Percentiles rank a stretch among this genome's conserved stretches.
phyloP scores from a whole-genome alignment of 371 early-diverging fungal species.

The Umbelopsis sp. region DNA sequence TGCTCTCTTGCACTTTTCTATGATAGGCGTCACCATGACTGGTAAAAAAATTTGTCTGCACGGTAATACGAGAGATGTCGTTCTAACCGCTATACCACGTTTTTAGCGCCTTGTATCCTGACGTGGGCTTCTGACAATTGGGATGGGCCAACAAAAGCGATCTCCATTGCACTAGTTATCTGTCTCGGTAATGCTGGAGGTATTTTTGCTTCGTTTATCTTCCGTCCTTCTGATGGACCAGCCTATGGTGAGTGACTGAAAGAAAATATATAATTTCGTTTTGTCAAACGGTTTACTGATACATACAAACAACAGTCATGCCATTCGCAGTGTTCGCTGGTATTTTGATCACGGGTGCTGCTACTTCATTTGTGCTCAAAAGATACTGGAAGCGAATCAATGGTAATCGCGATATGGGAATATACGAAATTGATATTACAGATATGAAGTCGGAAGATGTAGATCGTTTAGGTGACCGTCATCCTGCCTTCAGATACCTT shows the following conservation, averaged over 20 bases:
- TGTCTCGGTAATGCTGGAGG: constrained; percentile 45
- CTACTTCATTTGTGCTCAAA: neutral
- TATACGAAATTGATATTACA: constrained; percentile 9
- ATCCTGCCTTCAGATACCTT: constrained; percentile 3
- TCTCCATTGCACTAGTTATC: constrained; percentile 43
- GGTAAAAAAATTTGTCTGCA: neutral
- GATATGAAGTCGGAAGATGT: neutral
- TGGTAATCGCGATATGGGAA: neutral
- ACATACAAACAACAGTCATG: neutral
- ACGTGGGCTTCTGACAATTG: constrained; percentile 6
- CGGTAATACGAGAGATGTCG: neutral
- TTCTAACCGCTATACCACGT: neutral
- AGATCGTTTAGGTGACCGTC: constrained; percentile 5
- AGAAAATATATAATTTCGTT: too few relatives aligned
- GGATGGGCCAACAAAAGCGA: constrained; percentile 29
- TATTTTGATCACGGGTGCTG: neutral
- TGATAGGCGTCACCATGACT: neutral
- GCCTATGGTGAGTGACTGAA: constrained; percentile 25
- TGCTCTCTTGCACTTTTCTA: neutral
- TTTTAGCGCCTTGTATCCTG: neutral
- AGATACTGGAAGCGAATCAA: constrained; percentile 5
- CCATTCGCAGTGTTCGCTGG: neutral
- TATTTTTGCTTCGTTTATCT: constrained; percentile 42
- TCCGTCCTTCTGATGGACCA: constrained; percentile 34
- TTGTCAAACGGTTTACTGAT: neutral